Base-by-base conservation (phyloP, 2,329 filamentous ascomycete species). In the Stagonosporopsis cucurbitacearum region DNA sequence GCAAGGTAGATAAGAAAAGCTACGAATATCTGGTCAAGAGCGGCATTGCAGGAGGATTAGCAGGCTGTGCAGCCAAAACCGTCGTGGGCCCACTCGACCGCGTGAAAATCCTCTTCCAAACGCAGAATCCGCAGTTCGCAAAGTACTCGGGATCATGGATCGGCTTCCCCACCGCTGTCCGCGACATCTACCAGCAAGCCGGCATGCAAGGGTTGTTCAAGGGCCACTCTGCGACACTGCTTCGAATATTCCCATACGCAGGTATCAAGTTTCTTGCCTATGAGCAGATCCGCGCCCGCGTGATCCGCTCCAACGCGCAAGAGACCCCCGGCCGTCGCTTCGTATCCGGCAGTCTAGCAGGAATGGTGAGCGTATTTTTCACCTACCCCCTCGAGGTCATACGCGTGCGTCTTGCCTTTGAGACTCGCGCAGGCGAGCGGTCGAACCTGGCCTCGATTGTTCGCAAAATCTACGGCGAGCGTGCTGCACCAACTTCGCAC, bases 241-340 rank as follows among this genome's bases (percentile, higher is more conserved):
- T 98, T 48, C 88, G 95, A 62, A 96, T 99, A 60, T 99, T 98
- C 68, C 95, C 95, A 6, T 99, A 99, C 75, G 95, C 94, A 15
- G 94, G 91, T 41, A 96, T 98, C 77, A 99, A 99, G 72, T 99
- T 99, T 71, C 85, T 99, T 37, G 93, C 94, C 41, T 99, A 99
- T 79, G 95, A 99, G 76, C 95, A 99, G 77, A 91, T 97, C 62
- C 90, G 95, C 57, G 86, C 89, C 12, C 69, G 88, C 13, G 71
- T 98, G 28, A 98, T 99, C 58, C 85, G 84, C 1, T 80, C 78
- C 33, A 85, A 82, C 47, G 80, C 88, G 6, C 83, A 96, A 54
- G 95, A 99, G 74, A 98, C 94, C 0, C 84, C 89, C 1, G 75
- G 89, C 25, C 86, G 95, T 45, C 86, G 95, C 11, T 84, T 95